Conservation (phyloP, 768 basidiomycete species). For the Psilocybe cubensis region DNA sequence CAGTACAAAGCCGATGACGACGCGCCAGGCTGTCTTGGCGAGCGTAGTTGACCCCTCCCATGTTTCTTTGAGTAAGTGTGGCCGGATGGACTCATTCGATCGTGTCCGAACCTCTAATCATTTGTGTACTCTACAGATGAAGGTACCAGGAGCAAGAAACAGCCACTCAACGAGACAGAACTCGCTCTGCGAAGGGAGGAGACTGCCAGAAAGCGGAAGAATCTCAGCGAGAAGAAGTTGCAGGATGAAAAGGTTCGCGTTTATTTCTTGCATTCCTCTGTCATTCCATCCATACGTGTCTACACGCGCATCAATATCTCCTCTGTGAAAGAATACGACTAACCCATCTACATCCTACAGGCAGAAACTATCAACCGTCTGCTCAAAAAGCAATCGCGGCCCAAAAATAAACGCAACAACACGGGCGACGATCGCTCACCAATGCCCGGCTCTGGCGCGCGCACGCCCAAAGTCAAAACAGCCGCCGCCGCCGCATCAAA, state of each 20-base stretch:
- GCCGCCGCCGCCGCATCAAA: constrained; percentile 18
- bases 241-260: constrained; percentile 78
- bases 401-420: constrained; percentile 62
- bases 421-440: constrained; percentile 51
- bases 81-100: no score
- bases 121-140: constrained; percentile 19
- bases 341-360: constrained; percentile 35
- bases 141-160: constrained; percentile 53
- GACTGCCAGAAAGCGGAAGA: constrained; percentile 80
- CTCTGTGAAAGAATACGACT: neutral
- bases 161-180: constrained; percentile 71
- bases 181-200: constrained; percentile 78
- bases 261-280: neutral
- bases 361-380: constrained; percentile 89
- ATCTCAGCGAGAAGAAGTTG: constrained; percentile 80
- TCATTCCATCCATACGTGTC: neutral
- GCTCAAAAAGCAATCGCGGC: constrained; percentile 81
- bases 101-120: neutral
- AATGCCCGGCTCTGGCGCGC: constrained; percentile 25
- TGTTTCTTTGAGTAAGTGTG: constrained; percentile 58
- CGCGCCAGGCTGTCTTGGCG: constrained; percentile 72
- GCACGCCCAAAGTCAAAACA: constrained; percentile 27
- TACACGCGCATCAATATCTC: neutral
- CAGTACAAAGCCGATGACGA: constrained; percentile 46
- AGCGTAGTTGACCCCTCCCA: constrained; percentile 71